These are phyloP conservation scores for Shiraia sp. DNA, from an alignment of 2,329 filamentous ascomycete species.

Conservation along the genomic window DNA sequence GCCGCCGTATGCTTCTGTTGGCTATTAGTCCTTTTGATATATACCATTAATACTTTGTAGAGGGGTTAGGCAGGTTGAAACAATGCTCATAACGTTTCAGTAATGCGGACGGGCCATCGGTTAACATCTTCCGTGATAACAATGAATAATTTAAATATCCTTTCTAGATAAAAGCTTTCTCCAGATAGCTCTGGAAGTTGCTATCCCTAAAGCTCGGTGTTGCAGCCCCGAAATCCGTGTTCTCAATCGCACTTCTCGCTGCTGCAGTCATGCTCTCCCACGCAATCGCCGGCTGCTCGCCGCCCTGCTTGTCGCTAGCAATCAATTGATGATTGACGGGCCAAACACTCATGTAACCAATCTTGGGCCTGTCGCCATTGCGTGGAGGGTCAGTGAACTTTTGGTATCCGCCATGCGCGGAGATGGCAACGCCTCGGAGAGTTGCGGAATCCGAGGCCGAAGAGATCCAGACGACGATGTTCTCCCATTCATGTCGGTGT, in stretches of 20 bases:
- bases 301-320: constrained; percentile 47
- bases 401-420: constrained; percentile 55
- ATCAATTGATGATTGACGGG: constrained; percentile 55
- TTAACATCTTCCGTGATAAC: no score
- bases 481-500: constrained; percentile 62
- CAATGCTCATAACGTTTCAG: no score
- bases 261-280: constrained; percentile 52
- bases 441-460: constrained; percentile 45
- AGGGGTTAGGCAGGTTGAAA: neutral
- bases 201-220: constrained; percentile 55
- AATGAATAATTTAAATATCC: no score
- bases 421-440: constrained; percentile 56
- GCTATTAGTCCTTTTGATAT: no score
- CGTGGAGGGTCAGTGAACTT: constrained; percentile 41
- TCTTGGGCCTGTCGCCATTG: constrained; percentile 49
- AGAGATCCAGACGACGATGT: constrained; percentile 57
- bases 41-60: neutral
- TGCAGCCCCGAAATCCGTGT: constrained; percentile 52
- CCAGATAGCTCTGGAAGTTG: constrained; percentile 54
- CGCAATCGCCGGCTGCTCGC: constrained; percentile 53
- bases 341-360: constrained; percentile 55
- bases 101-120: no score
- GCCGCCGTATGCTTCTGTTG: constrained; percentile 6
- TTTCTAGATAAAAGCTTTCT: constrained; percentile 23
- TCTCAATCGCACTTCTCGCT: constrained; percentile 49